phyloP scores from a whole-genome alignment of 2,329 filamentous ascomycete genomes.

The Scopulariopsis brevicaulis region DNA sequence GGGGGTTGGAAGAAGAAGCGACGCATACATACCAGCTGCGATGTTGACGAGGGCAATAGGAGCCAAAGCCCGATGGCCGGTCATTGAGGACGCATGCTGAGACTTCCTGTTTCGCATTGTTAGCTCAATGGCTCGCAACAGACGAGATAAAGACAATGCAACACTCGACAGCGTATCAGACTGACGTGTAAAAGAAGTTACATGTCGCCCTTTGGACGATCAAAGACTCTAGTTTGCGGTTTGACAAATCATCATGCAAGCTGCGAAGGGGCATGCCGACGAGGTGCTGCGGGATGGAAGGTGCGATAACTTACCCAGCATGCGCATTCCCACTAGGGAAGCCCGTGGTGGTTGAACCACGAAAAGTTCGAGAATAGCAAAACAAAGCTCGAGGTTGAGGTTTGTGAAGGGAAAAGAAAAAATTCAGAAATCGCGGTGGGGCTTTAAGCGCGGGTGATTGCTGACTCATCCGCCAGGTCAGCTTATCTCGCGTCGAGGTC shows the following conservation, averaged over 20 bases:
- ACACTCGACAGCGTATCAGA: slow-evolving; percentile 46
- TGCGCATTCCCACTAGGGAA: background rate
- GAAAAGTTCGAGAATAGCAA: background rate
- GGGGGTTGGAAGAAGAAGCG: background rate
- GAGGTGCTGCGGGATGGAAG: background rate
- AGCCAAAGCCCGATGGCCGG: background rate
- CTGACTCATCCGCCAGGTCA: slow-evolving; percentile 9
- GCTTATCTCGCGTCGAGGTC: slow-evolving; percentile 18
- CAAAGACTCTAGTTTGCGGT: slow-evolving; percentile 99
- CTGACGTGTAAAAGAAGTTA: slow-evolving; percentile 89
- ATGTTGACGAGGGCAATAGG: background rate
- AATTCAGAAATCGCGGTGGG: background rate
- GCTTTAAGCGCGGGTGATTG: background rate
- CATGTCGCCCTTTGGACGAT: slow-evolving; percentile 54
- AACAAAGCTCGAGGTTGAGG: background rate
- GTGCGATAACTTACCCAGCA: background rate
- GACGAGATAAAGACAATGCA: slow-evolving; percentile 1
- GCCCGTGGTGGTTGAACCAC: background rate
- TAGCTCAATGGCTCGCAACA: background rate
- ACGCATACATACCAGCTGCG: background rate
- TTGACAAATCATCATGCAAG: slow-evolving; percentile 64
- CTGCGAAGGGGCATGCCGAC: background rate
- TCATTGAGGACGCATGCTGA: background rate
- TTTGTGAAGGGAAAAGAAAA: background rate
- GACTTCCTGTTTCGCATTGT: background rate